These are phyloP conservation scores for Tulasnella sp. DNA, from an alignment of 768 basidiomycete species.

Conservation along the genomic window DNA sequence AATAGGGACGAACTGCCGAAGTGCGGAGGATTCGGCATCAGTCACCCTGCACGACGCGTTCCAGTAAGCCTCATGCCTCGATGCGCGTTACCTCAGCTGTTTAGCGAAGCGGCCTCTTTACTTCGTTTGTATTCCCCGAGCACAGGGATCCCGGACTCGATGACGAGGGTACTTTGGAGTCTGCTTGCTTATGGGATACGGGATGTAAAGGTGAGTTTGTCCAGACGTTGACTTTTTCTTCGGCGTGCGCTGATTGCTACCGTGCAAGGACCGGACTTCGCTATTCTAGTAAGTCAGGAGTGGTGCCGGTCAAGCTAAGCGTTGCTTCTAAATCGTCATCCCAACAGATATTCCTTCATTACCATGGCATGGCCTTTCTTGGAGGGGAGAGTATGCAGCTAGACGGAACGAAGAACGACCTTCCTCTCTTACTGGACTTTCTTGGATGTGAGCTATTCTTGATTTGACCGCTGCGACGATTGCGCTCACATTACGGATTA, in stretches of 20 bases:
- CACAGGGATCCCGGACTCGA: constrained; percentile 1
- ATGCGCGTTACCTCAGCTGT: background rate
- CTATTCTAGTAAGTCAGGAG: background rate
- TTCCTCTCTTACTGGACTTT: background rate
- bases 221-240: background rate
- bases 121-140: background rate
- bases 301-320: background rate
- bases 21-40: background rate
- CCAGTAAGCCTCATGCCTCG: background rate
- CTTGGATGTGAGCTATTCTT: background rate
- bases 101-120: constrained; percentile 4
- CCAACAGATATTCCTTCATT: background rate
- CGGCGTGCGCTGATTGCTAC: background rate
- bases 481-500: background rate
- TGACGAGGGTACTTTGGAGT: background rate
- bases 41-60: background rate
- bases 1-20: background rate
- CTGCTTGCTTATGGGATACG: background rate
- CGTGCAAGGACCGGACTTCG: background rate
- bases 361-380: background rate
- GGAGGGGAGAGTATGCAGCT: constrained; percentile 1
- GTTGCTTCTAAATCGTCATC: background rate
- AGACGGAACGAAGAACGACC: background rate
- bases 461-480: background rate
- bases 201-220: background rate